Evolutionary conservation across 192 early-diverging fungal species (phyloP), one percentile per base, ranked within the genome.

Genomic region (Linnemannia elongata): DNA sequence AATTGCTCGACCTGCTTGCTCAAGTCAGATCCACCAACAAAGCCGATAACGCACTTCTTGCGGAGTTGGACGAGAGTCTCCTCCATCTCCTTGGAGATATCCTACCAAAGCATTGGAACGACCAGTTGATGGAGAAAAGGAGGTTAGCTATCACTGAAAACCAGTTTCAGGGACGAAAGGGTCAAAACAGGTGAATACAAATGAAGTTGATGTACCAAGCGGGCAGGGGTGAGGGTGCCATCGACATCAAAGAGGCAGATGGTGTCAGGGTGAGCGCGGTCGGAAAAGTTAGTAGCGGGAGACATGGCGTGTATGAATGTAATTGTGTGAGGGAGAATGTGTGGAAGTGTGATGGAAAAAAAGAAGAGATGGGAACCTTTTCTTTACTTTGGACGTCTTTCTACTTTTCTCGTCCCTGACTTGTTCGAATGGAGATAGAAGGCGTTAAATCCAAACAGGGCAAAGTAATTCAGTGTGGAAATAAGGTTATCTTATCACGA

Each of bases 211-310:
- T 38, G 22, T 91, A 98, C 97, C 89, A 94, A 90, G 89, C 98
- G 96, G 52, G 97, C 98, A 52, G 97, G 98, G 15, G 97, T 98
- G 74, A 99, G 88, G 18, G 98, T 98, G 69, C 98, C 98, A 88
- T 99, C 98, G 60, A 99, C 97, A 91, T 99, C 97, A 83, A 99
- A 99, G 45, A 99, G 94, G 63, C 95, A 94, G 82, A 98, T 91
- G 85, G 95, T 97, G 87, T 95, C 92, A 47, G 97, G 96, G 41
- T 91, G 89, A 70, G 93, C 89, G 82, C 95, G 94, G 82, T 93
- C 90, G 76, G 93, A 18, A 60, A 91, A 93, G 79, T 68, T 36
- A 42, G 84, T 77, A 39, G 60, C 75, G 30, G 41, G 44, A 49
- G 75, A 44, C 42, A 57, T 74, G 22, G 35, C 47, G 49, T 36